These are phyloP conservation scores for Wickerhamomyces hampshirensis DNA, from an alignment of 805 yeast species.

Conservation along the genomic window DNA sequence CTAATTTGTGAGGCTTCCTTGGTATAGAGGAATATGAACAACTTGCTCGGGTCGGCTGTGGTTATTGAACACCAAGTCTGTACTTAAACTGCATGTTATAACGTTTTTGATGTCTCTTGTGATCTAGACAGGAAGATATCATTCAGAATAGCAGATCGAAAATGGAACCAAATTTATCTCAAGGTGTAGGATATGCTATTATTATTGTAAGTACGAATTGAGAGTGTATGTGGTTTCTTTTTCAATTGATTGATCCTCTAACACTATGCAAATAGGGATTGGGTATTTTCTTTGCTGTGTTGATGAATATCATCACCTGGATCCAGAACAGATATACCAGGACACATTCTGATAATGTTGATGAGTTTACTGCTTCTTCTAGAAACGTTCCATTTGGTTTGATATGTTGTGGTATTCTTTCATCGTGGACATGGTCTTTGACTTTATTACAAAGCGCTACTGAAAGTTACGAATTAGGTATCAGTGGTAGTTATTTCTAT, in stretches of 20 bases:
- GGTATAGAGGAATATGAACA: too few species aligned
- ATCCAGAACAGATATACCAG: conserved; percentile 31
- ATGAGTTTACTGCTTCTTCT: conserved; percentile 41
- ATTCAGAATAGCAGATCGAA: too few species aligned
- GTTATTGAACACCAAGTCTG: too few species aligned
- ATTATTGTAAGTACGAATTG: too few species aligned
- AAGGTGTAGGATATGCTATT: conserved; percentile 76
- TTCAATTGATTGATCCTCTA: too few species aligned
- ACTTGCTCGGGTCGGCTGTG: too few species aligned
- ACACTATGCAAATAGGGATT: too few species aligned
- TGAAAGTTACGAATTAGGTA: conserved; percentile 27
- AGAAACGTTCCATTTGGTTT: conserved; percentile 40
- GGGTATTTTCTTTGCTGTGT: conserved; percentile 43
- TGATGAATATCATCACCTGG: conserved; percentile 36
- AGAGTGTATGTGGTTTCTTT: too few species aligned
- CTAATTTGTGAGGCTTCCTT: too few species aligned
- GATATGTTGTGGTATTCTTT: conserved; percentile 38
- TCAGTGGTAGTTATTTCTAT: conserved; percentile 29
- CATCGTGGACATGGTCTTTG: conserved; percentile 36
- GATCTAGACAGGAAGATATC: too few species aligned
- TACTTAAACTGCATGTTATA: too few species aligned
- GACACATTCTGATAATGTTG: conserved; percentile 26
- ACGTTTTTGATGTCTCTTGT: too few species aligned
- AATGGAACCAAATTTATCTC: conserved; percentile 33
- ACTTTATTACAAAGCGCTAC: conserved; percentile 29